phyloP scores from a whole-genome alignment of 441 rosid genomes.

The Manihot esculenta region DNA sequence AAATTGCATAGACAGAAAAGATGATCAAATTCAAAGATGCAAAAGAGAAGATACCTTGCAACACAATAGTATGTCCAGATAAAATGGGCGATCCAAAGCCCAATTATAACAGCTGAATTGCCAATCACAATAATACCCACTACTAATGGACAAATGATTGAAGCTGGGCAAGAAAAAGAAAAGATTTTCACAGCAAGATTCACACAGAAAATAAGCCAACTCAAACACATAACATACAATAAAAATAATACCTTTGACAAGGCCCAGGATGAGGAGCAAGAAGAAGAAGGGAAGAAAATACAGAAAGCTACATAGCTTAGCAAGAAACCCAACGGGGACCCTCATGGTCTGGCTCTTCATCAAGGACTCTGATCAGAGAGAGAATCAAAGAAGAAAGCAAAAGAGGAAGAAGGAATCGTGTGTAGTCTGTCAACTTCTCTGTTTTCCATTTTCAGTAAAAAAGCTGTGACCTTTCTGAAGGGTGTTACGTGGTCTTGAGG shows the following conservation, averaged over 20 bases:
- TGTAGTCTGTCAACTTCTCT: no score
- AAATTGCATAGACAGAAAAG: neutral
- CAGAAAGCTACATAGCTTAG: slow-evolving; percentile 66
- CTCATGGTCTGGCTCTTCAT: slow-evolving; percentile 38
- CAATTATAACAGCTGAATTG: slow-evolving; percentile 59
- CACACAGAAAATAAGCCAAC: neutral
- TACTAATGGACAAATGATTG: slow-evolving; percentile 51
- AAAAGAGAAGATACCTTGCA: slow-evolving; percentile 43
- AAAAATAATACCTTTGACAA: slow-evolving; percentile 50
- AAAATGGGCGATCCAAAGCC: slow-evolving; percentile 86
- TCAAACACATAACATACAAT: neutral
- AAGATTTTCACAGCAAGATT: neutral
- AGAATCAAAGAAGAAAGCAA: neutral
- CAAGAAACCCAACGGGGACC: slow-evolving; percentile 60
- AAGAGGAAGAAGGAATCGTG: neutral
- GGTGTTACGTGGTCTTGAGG: slow-evolving; percentile 30
- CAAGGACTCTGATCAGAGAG: neutral
- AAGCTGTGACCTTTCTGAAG: neutral
- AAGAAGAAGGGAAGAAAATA: slow-evolving; percentile 72
- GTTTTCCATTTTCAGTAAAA: no score
- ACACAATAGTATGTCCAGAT: slow-evolving; percentile 78
- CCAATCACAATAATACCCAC: slow-evolving; percentile 51
- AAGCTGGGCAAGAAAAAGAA: slow-evolving; percentile 36
- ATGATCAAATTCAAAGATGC: neutral
- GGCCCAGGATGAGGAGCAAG: slow-evolving; percentile 59